Evolutionary conservation across 805 yeast genomes (phyloP).

Genomic region (Pichia heedii): DNA sequence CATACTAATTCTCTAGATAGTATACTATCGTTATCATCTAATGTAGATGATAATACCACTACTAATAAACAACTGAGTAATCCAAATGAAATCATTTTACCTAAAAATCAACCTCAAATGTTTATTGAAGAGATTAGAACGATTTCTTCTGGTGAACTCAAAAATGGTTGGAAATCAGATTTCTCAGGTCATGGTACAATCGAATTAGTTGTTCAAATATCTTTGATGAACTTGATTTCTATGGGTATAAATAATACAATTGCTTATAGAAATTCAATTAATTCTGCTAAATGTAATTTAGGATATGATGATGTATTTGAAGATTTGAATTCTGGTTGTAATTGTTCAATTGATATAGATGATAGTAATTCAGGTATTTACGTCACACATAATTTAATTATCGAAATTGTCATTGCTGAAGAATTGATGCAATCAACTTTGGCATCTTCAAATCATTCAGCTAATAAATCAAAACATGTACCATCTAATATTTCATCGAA

Average conservation of each 20-base stretch:
- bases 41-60: neutral
- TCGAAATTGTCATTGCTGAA: constrained; percentile 93
- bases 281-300: constrained; percentile 26
- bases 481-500: constrained; percentile 8
- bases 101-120: constrained; percentile 19
- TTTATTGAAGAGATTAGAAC: constrained; percentile 68
- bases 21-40: neutral
- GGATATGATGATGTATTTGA: constrained; percentile 19
- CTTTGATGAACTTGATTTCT: constrained; percentile 50
- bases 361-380: constrained; percentile 74
- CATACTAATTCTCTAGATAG: constrained; percentile 2
- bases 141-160: constrained; percentile 70
- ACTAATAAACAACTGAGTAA: neutral
- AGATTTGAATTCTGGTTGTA: constrained; percentile 28
- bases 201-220: constrained; percentile 67
- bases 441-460: constrained; percentile 12
- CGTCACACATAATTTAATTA: constrained; percentile 66
- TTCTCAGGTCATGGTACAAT: constrained; percentile 69
- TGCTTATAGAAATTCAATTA: constrained; percentile 22
- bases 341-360: constrained; percentile 69
- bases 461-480: constrained; percentile 14
- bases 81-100: constrained; percentile 14
- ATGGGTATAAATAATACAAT: constrained; percentile 30
- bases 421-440: constrained; percentile 46
- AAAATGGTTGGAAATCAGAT: constrained; percentile 94